phyloP scores from a whole-genome alignment of 2,329 filamentous ascomycete species.

The Cercospora citrullina region DNA sequence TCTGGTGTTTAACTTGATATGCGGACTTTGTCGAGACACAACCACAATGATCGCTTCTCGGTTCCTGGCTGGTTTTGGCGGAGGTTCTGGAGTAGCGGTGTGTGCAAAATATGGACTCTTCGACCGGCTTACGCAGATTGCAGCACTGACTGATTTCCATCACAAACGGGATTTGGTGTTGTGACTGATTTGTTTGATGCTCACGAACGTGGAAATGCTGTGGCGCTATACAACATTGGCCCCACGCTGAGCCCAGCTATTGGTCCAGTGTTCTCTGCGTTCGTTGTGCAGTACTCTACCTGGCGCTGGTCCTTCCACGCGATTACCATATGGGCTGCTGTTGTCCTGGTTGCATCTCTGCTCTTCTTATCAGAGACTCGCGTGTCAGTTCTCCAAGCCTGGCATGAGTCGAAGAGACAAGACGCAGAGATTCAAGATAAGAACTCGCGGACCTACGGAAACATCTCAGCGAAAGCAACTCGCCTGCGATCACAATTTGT shows the following conservation, averaged over 20 bases:
- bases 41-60: conserved; percentile 35
- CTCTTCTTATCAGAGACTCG: neutral
- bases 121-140: too few species aligned
- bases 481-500: conserved; percentile 42
- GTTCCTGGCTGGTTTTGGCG: conserved; percentile 37
- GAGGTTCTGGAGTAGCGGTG: conserved; percentile 40
- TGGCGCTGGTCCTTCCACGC: neutral
- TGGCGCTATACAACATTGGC: neutral
- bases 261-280: neutral
- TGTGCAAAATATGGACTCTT: too few species aligned
- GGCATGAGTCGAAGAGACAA: too few species aligned
- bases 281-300: neutral
- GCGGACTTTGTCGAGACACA: conserved; percentile 33
- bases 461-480: neutral
- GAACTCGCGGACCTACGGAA: too few species aligned
- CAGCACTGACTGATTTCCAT: too few species aligned
- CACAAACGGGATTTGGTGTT: conserved; percentile 47
- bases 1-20: conserved; percentile 34
- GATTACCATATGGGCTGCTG: neutral
- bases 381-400: neutral
- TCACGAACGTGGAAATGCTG: conserved; percentile 35
- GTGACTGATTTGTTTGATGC: neutral
- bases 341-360: neutral
- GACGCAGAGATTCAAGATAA: too few species aligned
- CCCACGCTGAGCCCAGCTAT: neutral